phyloP scores from a whole-genome alignment of 2,329 filamentous ascomycete species.

The Penicillium sp. region DNA sequence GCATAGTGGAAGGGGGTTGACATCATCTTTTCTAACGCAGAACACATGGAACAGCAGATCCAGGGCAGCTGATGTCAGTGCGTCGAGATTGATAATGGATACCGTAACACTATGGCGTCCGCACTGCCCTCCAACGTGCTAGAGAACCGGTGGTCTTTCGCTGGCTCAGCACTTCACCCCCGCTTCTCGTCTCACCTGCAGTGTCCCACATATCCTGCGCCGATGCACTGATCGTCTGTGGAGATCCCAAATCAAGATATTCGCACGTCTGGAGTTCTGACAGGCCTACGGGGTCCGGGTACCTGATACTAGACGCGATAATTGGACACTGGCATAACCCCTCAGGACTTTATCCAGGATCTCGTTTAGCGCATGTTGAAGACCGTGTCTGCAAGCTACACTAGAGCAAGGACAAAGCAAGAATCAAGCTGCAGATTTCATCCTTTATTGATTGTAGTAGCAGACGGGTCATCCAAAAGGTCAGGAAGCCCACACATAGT shows the following conservation, averaged over 20 bases:
- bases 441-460: neutral
- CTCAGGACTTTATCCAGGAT: neutral
- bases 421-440: neutral
- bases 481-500: neutral
- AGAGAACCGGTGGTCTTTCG: neutral
- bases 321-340: neutral
- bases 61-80: slow-evolving; percentile 4
- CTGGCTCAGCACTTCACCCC: slow-evolving; percentile 1
- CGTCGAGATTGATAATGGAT: slow-evolving; percentile 16
- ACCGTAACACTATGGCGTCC: neutral
- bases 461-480: neutral
- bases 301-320: neutral
- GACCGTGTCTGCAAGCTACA: neutral
- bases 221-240: slow-evolving; percentile 6
- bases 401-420: neutral
- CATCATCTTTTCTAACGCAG: slow-evolving; percentile 2
- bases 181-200: slow-evolving; percentile 5
- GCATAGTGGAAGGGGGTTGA: slow-evolving; percentile 2
- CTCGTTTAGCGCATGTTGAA: neutral
- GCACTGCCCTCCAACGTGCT: neutral
- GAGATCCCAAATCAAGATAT: slow-evolving; percentile 12
- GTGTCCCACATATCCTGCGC: slow-evolving; percentile 2
- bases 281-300: slow-evolving; percentile 9
- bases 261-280: slow-evolving; percentile 16
- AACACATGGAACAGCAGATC: neutral